These are phyloP conservation scores for Malassezia obtusa DNA, from an alignment of 1,284 basidiomycete species.

Conservation along the genomic window DNA sequence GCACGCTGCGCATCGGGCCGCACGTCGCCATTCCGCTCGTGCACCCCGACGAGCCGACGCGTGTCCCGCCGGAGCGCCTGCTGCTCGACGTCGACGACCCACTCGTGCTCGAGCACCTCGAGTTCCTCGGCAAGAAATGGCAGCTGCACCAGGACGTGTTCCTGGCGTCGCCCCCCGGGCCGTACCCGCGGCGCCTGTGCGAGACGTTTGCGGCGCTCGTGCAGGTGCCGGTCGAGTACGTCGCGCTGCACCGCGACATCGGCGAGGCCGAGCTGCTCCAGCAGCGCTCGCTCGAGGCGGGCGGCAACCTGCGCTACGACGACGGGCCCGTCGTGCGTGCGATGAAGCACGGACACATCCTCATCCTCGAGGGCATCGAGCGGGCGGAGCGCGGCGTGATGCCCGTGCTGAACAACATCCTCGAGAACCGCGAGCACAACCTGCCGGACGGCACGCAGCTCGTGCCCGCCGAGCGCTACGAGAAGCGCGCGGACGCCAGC, in stretches of 20 bases:
- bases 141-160: slow-evolving; percentile 45
- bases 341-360: slow-evolving; percentile 47
- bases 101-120: slow-evolving; percentile 41
- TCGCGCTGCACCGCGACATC: slow-evolving; percentile 48
- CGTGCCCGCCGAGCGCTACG: slow-evolving; percentile 45
- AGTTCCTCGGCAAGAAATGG: slow-evolving; percentile 46
- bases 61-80: slow-evolving; percentile 34
- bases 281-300: slow-evolving; percentile 36
- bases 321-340: slow-evolving; percentile 48
- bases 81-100: slow-evolving; percentile 41
- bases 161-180: slow-evolving; percentile 45
- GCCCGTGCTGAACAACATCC: slow-evolving; percentile 48
- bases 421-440: slow-evolving; percentile 47
- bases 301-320: slow-evolving; percentile 43
- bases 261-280: slow-evolving; percentile 49
- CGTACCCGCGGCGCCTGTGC: slow-evolving; percentile 47
- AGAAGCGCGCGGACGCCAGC: slow-evolving; percentile 21
- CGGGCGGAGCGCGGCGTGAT: slow-evolving; percentile 46
- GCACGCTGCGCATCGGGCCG: slow-evolving; percentile 38
- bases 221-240: slow-evolving; percentile 47
- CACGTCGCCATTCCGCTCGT: slow-evolving; percentile 41
- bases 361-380: slow-evolving; percentile 49
- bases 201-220: slow-evolving; percentile 47
- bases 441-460: slow-evolving; percentile 49
- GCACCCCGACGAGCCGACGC: slow-evolving; percentile 24